phyloP scores from a whole-genome alignment of 257 asterid genomes.

The Paulownia fortunei region DNA sequence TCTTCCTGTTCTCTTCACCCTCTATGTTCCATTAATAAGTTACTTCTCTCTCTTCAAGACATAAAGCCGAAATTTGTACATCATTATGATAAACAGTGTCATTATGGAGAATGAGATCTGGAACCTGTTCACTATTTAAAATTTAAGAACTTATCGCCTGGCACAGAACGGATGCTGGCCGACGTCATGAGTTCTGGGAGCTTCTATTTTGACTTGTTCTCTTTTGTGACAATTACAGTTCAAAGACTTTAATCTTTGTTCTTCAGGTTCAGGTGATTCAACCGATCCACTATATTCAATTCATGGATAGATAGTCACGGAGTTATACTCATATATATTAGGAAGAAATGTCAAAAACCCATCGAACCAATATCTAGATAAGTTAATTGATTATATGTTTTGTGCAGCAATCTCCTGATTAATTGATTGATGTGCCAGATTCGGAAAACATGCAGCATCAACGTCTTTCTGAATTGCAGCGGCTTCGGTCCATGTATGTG shows the following conservation, averaged over 20 bases:
- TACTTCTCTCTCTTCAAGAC: background rate
- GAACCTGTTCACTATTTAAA: background rate
- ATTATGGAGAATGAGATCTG: constrained; percentile 2
- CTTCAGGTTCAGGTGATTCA: constrained; percentile 5
- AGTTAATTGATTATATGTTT: constrained; percentile 8
- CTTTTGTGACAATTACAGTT: background rate
- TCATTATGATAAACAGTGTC: constrained; percentile 12
- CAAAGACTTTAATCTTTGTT: background rate
- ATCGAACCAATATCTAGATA: background rate
- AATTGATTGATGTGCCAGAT: constrained; percentile 54
- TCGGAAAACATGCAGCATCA: constrained; percentile 85
- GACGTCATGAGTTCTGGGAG: background rate
- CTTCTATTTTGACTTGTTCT: background rate
- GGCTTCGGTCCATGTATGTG: constrained; percentile 93
- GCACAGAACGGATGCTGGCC: background rate
- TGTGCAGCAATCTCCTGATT: constrained; percentile 31
- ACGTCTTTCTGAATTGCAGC: constrained; percentile 94
- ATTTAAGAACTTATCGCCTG: background rate
- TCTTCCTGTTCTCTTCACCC: background rate
- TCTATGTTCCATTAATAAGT: background rate
- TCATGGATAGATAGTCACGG: background rate
- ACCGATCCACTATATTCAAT: background rate
- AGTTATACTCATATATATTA: background rate
- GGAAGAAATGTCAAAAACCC: constrained; percentile 14
- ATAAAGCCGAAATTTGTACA: background rate